Evolutionary conservation across 768 basidiomycete species (phyloP).

Genomic region (Lactarius tabidus): DNA sequence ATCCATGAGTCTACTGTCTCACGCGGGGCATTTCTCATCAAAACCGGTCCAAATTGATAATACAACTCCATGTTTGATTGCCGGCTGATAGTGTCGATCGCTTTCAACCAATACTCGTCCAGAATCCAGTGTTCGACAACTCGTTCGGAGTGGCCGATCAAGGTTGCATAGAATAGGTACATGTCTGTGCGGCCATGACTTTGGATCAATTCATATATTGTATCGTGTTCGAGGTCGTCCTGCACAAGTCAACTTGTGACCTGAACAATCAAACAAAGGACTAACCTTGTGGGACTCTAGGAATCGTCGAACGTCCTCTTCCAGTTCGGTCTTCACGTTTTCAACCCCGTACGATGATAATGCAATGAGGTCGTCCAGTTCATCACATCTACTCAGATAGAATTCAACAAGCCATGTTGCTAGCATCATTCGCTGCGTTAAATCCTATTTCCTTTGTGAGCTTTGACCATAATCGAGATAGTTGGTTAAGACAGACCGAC

Average conservation of each 20-base stretch:
- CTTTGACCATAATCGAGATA: neutral
- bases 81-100: constrained; percentile 83
- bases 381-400: constrained; percentile 94
- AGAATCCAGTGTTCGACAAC: constrained; percentile 91
- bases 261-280: neutral
- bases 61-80: constrained; percentile 86
- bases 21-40: constrained; percentile 82
- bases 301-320: constrained; percentile 91
- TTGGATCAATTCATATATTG: constrained; percentile 90
- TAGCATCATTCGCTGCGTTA: constrained; percentile 94
- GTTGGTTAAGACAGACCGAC: constrained; percentile 46
- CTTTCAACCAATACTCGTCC: constrained; percentile 89
- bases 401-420: constrained; percentile 99
- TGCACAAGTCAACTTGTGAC: constrained; percentile 31
- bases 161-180: constrained; percentile 82
- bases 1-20: constrained; percentile 93
- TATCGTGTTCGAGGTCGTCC: constrained; percentile 79
- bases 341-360: constrained; percentile 85
- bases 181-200: constrained; percentile 91
- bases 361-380: constrained; percentile 89
- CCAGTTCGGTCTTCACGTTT: constrained; percentile 80
- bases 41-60: constrained; percentile 86
- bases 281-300: constrained; percentile 89
- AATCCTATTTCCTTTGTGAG: constrained; percentile 49
- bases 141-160: constrained; percentile 75